Evolutionary conservation across 2,329 filamentous ascomycete species (phyloP).

Genomic region (Cladosporium sp.): DNA sequence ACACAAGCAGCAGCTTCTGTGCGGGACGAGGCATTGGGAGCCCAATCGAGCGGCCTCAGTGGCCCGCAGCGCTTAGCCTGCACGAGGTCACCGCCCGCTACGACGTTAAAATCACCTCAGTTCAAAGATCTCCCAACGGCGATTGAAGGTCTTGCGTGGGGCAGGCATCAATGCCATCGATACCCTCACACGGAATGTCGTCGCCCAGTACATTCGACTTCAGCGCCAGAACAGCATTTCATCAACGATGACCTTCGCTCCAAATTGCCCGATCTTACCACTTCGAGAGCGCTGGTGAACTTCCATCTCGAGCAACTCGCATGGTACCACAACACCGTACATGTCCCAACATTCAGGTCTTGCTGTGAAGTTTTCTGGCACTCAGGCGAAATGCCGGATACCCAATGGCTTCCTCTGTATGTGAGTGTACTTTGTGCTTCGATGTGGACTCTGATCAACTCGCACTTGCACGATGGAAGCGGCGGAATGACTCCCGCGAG

Average conservation of each 20-base stretch:
- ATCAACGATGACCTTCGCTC: background rate
- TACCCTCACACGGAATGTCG: background rate
- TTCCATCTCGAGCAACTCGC: conserved; percentile 20
- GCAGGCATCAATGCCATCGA: background rate
- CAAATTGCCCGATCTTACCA: background rate
- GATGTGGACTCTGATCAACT: background rate
- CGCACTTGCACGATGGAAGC: background rate
- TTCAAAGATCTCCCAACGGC: background rate
- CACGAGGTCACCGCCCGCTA: background rate
- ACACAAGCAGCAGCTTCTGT: background rate
- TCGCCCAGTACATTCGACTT: background rate
- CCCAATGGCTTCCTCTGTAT: background rate
- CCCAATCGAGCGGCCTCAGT: background rate
- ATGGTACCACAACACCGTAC: conserved; percentile 21
- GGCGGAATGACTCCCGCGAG: background rate
- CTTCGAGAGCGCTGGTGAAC: conserved; percentile 9
- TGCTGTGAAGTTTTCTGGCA: background rate
- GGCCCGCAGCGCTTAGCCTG: background rate
- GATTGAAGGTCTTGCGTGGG: background rate
- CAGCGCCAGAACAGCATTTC: background rate
- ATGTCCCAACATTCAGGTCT: conserved; percentile 15
- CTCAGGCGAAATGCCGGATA: background rate
- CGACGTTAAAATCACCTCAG: background rate
- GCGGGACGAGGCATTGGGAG: background rate
- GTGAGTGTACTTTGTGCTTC: background rate